phyloP scores from a whole-genome alignment of 139 green algal species.

The Diplosphaera chodatii region DNA sequence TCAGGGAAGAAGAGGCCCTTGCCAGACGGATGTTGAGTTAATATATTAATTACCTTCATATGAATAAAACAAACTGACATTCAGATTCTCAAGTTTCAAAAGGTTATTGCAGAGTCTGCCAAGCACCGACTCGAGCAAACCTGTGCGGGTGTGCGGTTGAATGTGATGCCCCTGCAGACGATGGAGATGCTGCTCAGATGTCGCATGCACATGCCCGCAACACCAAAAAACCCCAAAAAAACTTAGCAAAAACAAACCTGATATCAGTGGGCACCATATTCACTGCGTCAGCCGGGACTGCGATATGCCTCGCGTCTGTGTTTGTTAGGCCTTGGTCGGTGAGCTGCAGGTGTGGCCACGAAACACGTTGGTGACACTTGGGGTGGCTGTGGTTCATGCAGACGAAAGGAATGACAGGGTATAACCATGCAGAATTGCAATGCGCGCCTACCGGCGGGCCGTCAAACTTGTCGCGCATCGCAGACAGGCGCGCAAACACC shows the following conservation, averaged over 20 bases:
- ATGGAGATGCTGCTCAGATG: too few relatives aligned
- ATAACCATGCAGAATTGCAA: too few relatives aligned
- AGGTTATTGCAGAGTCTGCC: too few relatives aligned
- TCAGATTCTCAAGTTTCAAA: too few relatives aligned
- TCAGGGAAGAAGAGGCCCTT: slow-evolving; percentile 24
- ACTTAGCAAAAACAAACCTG: too few relatives aligned
- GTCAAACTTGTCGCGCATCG: background rate
- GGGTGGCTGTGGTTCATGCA: too few relatives aligned
- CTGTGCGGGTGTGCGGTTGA: background rate
- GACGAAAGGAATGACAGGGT: too few relatives aligned
- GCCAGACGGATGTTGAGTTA: slow-evolving; percentile 3
- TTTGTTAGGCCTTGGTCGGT: background rate
- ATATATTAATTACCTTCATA: slow-evolving; percentile 20
- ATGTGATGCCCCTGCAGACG: background rate
- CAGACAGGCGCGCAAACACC: slow-evolving; percentile 11
- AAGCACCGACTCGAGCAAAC: too few relatives aligned
- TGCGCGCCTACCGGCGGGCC: background rate
- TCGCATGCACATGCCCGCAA: too few relatives aligned
- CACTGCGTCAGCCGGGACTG: background rate
- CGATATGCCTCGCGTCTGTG: background rate
- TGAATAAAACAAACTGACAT: too few relatives aligned
- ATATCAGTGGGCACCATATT: background rate
- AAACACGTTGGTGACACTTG: too few relatives aligned
- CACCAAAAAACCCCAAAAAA: too few relatives aligned
- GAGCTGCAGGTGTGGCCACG: background rate